These are phyloP conservation scores for Aegilops umbellulata DNA, from an alignment of 176 grass and related monocot genomes.

Conservation along the genomic window DNA sequence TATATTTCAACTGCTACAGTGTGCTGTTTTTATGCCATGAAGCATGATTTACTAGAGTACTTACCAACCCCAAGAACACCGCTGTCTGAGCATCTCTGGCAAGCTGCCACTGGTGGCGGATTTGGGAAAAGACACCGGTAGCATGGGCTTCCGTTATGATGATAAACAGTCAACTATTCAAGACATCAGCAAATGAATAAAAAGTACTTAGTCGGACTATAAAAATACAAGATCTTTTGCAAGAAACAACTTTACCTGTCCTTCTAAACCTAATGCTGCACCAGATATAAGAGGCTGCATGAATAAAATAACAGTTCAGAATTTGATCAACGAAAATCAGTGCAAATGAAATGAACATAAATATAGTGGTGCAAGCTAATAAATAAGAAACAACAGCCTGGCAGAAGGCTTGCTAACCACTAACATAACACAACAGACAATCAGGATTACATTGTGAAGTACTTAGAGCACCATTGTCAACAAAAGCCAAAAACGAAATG, in stretches of 20 bases:
- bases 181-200: constrained; percentile 32
- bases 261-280: constrained; percentile 89
- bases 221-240: constrained; percentile 27
- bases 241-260: constrained; percentile 54
- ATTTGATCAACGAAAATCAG: not conserved
- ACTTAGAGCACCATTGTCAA: not conserved
- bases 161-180: constrained; percentile 83
- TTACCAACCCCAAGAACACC: constrained; percentile 94
- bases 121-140: constrained; percentile 93
- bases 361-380: not conserved
- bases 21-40: not conserved
- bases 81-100: constrained; percentile 91
- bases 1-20: not conserved
- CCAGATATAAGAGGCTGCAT: constrained; percentile 91
- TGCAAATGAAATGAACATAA: not conserved
- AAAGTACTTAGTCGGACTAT: not conserved
- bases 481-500: not conserved
- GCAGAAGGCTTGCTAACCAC: not conserved
- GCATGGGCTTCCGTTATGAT: constrained; percentile 94
- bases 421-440: not conserved
- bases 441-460: constrained; percentile 7
- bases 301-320: constrained; percentile 14
- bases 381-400: not conserved
- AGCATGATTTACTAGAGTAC: constrained; percentile 28
- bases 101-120: constrained; percentile 77